These are phyloP conservation scores for Kluyveromyces nonfermentans DNA, from an alignment of 805 yeast species.

Conservation along the genomic window DNA sequence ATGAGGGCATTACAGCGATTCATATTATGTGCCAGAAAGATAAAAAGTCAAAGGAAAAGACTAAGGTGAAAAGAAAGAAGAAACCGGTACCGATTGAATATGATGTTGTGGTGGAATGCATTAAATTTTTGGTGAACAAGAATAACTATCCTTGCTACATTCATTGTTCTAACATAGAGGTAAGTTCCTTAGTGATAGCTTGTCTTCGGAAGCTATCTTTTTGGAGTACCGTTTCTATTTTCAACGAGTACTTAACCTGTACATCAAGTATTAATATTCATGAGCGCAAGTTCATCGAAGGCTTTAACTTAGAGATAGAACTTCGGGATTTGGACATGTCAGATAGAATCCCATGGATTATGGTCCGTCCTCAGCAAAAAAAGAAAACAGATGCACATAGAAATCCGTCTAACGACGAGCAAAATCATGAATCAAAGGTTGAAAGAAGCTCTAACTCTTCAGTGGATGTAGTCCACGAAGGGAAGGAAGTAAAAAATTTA, in stretches of 20 bases:
- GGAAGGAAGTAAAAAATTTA: not conserved
- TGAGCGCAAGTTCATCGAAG: slow-evolving; percentile 77
- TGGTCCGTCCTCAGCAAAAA: slow-evolving; percentile 9
- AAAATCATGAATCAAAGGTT: not conserved
- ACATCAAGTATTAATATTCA: slow-evolving; percentile 71
- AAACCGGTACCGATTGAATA: slow-evolving; percentile 74
- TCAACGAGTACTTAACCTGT: slow-evolving; percentile 73
- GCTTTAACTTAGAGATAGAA: slow-evolving; percentile 55
- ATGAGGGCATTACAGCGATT: slow-evolving; percentile 47
- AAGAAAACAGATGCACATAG: not conserved
- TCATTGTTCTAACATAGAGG: slow-evolving; percentile 86
- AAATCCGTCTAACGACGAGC: not conserved
- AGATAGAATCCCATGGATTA: slow-evolving; percentile 30
- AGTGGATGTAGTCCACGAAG: too few species aligned
- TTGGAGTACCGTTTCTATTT: slow-evolving; percentile 85
- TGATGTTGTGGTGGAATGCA: slow-evolving; percentile 46
- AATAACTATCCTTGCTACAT: slow-evolving; percentile 63
- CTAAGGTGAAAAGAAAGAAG: slow-evolving; percentile 64
- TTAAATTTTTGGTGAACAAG: slow-evolving; percentile 52
- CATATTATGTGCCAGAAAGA: slow-evolving; percentile 59
- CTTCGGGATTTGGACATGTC: slow-evolving; percentile 32
- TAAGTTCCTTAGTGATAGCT: slow-evolving; percentile 75
- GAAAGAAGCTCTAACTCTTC: not conserved
- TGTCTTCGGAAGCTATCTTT: slow-evolving; percentile 73
- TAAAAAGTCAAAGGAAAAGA: slow-evolving; percentile 11